Conservation (phyloP, 164 flowering plant genomes). For the Vitis amurensis region DNA sequence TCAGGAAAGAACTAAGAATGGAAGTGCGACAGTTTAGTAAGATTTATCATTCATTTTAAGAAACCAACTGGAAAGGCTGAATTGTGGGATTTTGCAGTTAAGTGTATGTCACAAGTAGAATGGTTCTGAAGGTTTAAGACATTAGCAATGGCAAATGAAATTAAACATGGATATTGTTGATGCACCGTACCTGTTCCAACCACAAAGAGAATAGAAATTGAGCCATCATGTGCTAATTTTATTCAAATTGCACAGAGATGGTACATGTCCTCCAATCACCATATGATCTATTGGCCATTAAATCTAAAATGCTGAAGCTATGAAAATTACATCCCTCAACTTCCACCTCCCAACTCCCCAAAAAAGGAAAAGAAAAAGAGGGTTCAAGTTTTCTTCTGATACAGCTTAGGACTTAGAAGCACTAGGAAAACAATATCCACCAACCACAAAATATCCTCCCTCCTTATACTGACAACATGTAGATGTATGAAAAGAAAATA, state of each 20-base stretch:
- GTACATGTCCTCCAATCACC: conserved; percentile 43
- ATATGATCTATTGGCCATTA: conserved; percentile 38
- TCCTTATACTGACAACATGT: conserved; percentile 25
- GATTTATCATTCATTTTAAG: background rate
- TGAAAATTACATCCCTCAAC: conserved; percentile 39
- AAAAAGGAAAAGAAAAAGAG: conserved; percentile 12
- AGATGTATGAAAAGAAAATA: conserved; percentile 18
- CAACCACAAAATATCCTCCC: conserved; percentile 34
- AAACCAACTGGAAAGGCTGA: background rate
- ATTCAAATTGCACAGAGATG: conserved; percentile 31
- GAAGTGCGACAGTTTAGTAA: background rate
- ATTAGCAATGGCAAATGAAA: no score
- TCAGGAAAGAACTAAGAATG: background rate
- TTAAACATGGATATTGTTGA: no score
- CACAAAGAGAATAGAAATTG: conserved; percentile 1
- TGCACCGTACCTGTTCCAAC: no score
- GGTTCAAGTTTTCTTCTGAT: conserved; percentile 26
- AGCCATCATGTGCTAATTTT: conserved; percentile 26
- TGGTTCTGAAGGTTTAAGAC: background rate
- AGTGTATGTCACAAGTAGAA: background rate
- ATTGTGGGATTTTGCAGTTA: background rate
- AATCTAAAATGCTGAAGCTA: conserved; percentile 30
- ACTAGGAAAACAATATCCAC: conserved; percentile 22
- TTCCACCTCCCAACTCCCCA: conserved; percentile 1
- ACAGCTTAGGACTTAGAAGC: conserved; percentile 20